Percentiles rank a stretch among this genome's conserved stretches.
Conservation (phyloP, 805 yeast genomes). For the Hanseniaspora singularis region DNA sequence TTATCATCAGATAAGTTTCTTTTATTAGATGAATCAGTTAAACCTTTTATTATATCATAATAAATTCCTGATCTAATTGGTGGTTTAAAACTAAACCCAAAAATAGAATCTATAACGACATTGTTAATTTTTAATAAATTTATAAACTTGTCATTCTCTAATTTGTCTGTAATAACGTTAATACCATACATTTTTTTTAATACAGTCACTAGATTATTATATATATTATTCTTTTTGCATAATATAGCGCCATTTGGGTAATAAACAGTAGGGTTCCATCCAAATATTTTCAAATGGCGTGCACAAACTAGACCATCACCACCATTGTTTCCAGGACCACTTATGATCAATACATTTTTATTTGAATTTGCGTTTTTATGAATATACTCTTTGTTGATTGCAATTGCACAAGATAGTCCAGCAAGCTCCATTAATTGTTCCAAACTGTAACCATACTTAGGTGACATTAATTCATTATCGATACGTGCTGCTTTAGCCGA, state of each 20-base stretch:
- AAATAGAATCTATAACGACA: constrained; percentile 64
- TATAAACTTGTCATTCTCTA: constrained; percentile 30
- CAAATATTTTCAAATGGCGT: constrained; percentile 71
- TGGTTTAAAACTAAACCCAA: constrained; percentile 88
- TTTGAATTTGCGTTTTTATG: constrained; percentile 19
- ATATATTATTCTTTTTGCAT: constrained; percentile 44
- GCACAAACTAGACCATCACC: constrained; percentile 97
- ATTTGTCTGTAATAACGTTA: constrained; percentile 44
- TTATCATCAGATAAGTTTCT: neutral
- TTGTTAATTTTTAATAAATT: constrained; percentile 29
- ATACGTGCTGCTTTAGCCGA: constrained; percentile 53
- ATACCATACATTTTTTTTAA: constrained; percentile 28
- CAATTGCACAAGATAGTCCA: constrained; percentile 86
- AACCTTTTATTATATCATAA: neutral
- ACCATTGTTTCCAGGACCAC: constrained; percentile 93
- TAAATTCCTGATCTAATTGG: constrained; percentile 47
- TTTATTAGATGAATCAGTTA: neutral
- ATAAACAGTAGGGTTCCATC: constrained; percentile 61
- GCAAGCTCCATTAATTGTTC: constrained; percentile 76
- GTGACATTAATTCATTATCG: constrained; percentile 78
- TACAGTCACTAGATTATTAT: constrained; percentile 52
- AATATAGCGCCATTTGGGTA: constrained; percentile 51
- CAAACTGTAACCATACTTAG: constrained; percentile 37
- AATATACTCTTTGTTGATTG: constrained; percentile 59
- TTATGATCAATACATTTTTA: constrained; percentile 51